Base-by-base conservation (phyloP, 352 stramenopile species). In the Phytopythium vexans region DNA sequence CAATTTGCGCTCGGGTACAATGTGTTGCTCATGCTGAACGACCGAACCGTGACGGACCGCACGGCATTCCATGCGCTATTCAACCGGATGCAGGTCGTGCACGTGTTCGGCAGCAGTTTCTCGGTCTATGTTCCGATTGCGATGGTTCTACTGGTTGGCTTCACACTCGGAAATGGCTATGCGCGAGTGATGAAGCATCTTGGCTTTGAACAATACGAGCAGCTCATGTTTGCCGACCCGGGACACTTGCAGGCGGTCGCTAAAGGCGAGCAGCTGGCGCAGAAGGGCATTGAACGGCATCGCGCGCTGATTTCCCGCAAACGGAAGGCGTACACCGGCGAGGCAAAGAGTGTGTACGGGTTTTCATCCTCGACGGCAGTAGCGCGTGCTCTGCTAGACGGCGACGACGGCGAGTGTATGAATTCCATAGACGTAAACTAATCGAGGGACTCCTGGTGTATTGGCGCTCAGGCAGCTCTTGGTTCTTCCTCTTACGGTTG, bases 1-100 rank as follows among this genome's bases (percentile, higher is more conserved):
- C 81, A 91, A 60, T 91, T 91, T 38, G 61, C 78, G 5, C 64
- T 89, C 35, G 72, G 67, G 8, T 82, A 88, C 59, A 91, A 89
- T 45, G 75, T 87, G 34, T 41, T 89, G 8, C 49, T 91, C 21
- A 51, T 91, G 32, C 50, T 89, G 8, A 57, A 84, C 47, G 60
- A 66, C 42, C 62, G 58, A 14, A 35, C 37, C 32, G 47, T 82
- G 34, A 79, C 69, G 1, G 54, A 77, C 5, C 54, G 52, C 31
- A 87, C 76, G 2, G 78, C 81, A 10, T 87, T 88, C 59, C 70
- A 79, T 27, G 58, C 44, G n/a, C 55, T 91, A 8, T 71, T 85
- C 52, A 53, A 62, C 35, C 61, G 77, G 52, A 88, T 85, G 48
- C 69, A 68, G 3, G 56, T 86, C 15, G 69, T 91, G 4, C 75